These are phyloP conservation scores for Prunus davidiana DNA, from an alignment of 306 rosid genomes.

Conservation along the genomic window DNA sequence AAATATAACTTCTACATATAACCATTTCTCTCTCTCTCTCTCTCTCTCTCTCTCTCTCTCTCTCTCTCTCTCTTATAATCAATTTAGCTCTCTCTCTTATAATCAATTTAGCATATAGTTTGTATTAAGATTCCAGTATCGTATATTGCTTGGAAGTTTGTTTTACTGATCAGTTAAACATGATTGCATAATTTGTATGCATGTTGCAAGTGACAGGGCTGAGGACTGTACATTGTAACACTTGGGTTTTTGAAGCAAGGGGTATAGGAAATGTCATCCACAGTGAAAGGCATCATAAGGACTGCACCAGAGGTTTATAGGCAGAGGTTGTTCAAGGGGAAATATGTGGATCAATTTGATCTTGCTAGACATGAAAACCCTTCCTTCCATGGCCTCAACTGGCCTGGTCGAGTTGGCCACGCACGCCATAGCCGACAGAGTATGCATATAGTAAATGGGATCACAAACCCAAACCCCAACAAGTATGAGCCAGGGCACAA, in stretches of 20 bases:
- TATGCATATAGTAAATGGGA: conserved; percentile 11
- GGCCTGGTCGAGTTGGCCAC: conserved; percentile 17
- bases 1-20: too few relatives aligned
- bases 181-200: background rate
- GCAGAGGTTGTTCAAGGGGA: conserved; percentile 31
- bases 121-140: background rate
- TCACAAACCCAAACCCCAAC: conserved; percentile 22
- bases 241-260: background rate
- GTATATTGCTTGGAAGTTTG: background rate
- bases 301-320: conserved; percentile 37
- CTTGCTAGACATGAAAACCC: conserved; percentile 10
- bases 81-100: too few relatives aligned
- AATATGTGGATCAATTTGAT: conserved; percentile 22
- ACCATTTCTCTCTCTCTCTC: too few relatives aligned
- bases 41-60: too few relatives aligned
- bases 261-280: conserved; percentile 42
- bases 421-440: conserved; percentile 6
- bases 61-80: too few relatives aligned
- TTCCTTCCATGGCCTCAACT: background rate
- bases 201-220: background rate
- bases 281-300: conserved; percentile 58
- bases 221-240: background rate
- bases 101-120: too few relatives aligned
- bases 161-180: background rate
- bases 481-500: conserved; percentile 19